Evolutionary conservation across 805 yeast genomes (phyloP), one percentile per base, ranked within the genome.

Genomic region (Metschnikowia baotianmanensis): DNA sequence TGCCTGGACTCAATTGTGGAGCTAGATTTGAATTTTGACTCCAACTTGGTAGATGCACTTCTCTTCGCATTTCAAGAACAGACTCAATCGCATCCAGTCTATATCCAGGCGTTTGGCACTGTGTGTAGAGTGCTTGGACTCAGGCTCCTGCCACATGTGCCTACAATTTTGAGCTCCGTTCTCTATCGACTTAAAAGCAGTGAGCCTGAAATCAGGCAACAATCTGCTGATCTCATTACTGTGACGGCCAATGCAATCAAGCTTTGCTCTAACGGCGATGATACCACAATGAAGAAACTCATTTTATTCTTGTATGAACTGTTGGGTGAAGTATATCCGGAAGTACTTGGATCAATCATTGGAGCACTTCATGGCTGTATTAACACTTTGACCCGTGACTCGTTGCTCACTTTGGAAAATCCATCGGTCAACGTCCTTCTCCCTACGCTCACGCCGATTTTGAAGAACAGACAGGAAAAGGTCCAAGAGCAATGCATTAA

Each of bases 271-370:
- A 55, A 54, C 16, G 63, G 56, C 16, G 84, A 86, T 53, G 75
- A 73, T 25, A 80, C 74, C 10, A 62, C 86, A 38, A 57, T 91
- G 46, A 72, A 73, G 41, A 84, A 84, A 52, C 65, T 91, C 39
- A 81, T 89, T 5, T 74, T 85, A 17, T 82, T 90, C 12, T 66
- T 93, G 24, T 88, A 84, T 59, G 99, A 93, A 59, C 84, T 93
- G 11, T 70, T 93, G 8, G 99, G 99, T 15, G 99, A 93, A 57
- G 91, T 84, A 5, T 88, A 81, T 50, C 99, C 99, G 0, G 96
- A 89, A 38, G 97, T 89, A 2, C 67, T 93, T 33, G 97, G 96
- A 0, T 85, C 96, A 0, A 75, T 91, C 2, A 65, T 93, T 12
- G 76, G 76, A 13, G 96, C 96, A 0, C 62, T 91, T 51, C 63